Evolutionary conservation across 805 yeast genomes (phyloP).

Genomic region (Blastobotrys parvus): DNA sequence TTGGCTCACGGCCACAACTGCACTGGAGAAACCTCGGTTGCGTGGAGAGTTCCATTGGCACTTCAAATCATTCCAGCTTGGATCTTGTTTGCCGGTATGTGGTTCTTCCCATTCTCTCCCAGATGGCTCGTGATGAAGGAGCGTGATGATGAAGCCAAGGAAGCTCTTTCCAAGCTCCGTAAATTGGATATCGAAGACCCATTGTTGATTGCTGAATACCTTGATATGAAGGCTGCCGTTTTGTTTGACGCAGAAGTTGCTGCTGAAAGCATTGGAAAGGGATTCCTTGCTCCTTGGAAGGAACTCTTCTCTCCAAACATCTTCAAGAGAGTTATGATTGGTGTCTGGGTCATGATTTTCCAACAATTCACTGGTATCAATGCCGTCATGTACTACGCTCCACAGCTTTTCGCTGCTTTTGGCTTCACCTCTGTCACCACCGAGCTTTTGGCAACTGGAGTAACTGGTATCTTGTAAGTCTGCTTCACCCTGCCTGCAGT

Average conservation of each 20-base stretch:
- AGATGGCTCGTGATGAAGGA: constrained; percentile 26
- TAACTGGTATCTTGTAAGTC: constrained; percentile 41
- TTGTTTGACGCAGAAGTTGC: constrained; percentile 34
- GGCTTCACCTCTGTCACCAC: constrained; percentile 43
- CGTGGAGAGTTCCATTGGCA: constrained; percentile 51
- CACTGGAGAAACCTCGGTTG: constrained; percentile 14
- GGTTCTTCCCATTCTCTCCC: constrained; percentile 43
- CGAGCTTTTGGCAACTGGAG: constrained; percentile 35
- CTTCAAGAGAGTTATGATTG: constrained; percentile 40
- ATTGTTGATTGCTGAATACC: constrained; percentile 31
- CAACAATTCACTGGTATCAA: constrained; percentile 53
- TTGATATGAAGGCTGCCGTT: constrained; percentile 38
- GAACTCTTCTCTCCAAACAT: constrained; percentile 40
- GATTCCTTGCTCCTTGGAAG: constrained; percentile 12
- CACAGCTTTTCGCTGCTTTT: constrained; percentile 57
- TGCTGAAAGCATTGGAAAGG: constrained; percentile 18
- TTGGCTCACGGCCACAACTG: constrained; percentile 30
- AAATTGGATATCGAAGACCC: constrained; percentile 31
- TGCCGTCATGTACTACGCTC: constrained; percentile 58
- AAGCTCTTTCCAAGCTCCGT: constrained; percentile 16
- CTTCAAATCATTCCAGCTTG: constrained; percentile 47
- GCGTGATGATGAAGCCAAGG: constrained; percentile 26
- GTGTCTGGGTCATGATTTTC: constrained; percentile 42
- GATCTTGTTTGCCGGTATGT: constrained; percentile 37
- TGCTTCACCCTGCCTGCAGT: constrained; percentile 45